Conservation (phyloP, 23 red algal genomes). For the Gracilaria domingensis region DNA sequence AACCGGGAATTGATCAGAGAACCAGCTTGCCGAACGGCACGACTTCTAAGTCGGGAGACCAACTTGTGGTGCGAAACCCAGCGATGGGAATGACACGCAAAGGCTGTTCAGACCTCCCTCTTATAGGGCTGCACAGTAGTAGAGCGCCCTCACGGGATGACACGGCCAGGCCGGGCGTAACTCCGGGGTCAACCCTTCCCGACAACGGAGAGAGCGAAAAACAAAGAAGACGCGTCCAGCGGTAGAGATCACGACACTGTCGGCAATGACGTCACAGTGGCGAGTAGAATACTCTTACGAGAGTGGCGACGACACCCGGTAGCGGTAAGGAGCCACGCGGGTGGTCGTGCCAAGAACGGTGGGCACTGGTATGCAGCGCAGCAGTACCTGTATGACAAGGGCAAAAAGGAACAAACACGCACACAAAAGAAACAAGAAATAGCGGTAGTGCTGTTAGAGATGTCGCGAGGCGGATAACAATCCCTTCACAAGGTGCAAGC, state of each 20-base stretch:
- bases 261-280: background rate
- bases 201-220: background rate
- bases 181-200: background rate
- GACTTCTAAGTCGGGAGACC: slow-evolving; percentile 18
- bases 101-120: background rate
- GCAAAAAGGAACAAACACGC: background rate
- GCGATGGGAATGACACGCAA: background rate
- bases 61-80: background rate
- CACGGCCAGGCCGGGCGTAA: background rate
- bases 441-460: no score
- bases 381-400: background rate
- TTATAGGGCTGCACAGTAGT: background rate
- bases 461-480: no score
- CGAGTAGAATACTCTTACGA: no score
- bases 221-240: background rate
- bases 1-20: background rate
- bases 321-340: background rate
- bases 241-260: slow-evolving; percentile 6
- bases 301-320: no score
- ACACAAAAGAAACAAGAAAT: no score
- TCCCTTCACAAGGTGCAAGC: no score
- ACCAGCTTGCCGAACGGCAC: background rate
- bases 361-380: background rate
- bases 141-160: background rate
- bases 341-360: background rate